Evolutionary conservation across 805 yeast genomes (phyloP), one percentile per base, ranked within the genome.

Genomic region (Tetrapisispora taiwanensis): DNA sequence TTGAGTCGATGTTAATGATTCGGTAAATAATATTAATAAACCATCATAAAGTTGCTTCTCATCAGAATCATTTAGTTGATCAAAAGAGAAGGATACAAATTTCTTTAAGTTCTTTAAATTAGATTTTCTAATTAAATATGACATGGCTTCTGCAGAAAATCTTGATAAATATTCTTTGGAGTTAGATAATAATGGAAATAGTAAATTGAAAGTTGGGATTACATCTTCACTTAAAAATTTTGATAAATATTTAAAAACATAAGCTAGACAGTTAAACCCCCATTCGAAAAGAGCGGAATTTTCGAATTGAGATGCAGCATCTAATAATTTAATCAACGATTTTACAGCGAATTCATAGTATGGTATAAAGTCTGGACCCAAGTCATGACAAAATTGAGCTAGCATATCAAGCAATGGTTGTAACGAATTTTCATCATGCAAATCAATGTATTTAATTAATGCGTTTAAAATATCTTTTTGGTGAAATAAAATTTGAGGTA

Each of bases 61-160:
- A 2, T 67, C 63, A 3, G 66, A 43, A 58, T 64, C 41, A 4
- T 37, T 15, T 62, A 65, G 24, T 34, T 67, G 68, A 27, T 60
- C 52, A 39, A 76, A 68, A 2, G 74, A 59, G 48, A 58, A 68
- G 2, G 65, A 54, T 8, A 84, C 66, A 37, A 84, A 73, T 0
- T 51, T 45, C 1, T 58, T 53, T 39, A 88, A 63, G 7, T 73
- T 65, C 0, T 70, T 70, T 0, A 69, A 59, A 20, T 71, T 69
- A 48, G 84, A 71, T 60, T 85, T 85, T 57, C 92, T 76, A 9
- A 90, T 68, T 45, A 90, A 67, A 54, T 84, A 92, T 0, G 97
- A 84, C 38, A 90, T 62, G 0, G 96, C 92, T 62, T 90, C 97
- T 0, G 96, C 88, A 18, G 95, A 79, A 55, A 90, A 92, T 48